Evolutionary conservation across 2,329 filamentous ascomycete species (phyloP), one percentile per base, ranked within the genome.

Genomic region (Curvularia hawaiiensis): DNA sequence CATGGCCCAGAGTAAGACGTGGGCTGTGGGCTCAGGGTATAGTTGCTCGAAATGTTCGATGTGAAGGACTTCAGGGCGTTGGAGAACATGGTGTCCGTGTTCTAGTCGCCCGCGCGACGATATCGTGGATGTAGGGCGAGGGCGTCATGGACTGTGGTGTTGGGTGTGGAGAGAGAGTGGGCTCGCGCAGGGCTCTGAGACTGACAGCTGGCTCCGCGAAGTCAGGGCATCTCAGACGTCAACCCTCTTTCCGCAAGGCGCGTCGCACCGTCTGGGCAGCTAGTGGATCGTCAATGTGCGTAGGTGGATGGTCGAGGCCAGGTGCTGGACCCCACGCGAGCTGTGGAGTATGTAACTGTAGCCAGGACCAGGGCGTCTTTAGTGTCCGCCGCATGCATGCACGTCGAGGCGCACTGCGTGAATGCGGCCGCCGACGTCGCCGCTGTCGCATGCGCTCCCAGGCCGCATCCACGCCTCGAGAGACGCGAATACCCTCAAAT

Each of bases 41-140:
- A 99, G 79, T 97, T 96, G 73, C 90, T 88, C 58, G 88, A 88
- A 79, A 99, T 98, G 79, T 97, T 97, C 59, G 90, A 94, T 64
- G 88, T 89, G 76, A 98, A 94, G 63, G 94, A 96, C 79, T 98
- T 98, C 75, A 98, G 85, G 64, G 92, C 69, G 65, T 72, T 93
- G 73, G 92, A 91, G 79, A 97, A 97, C 93, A 98, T 97, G 76
- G 73, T 85, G 74, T 52, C 58, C 76, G 74, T 85, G 75, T 53
- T 63, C 50, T 66, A 61, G 40, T 64, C 62, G 69, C 66, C 63
- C 63, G 63, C 62, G 63, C 63, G 63, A 65, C 63, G 63, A 65
- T 65, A 28, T 56, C 60, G 58, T 54, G 33, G 54, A 52, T 48
- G 56, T 55, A 52, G 48, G 53, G 60, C 55, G 54, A 58, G 59